Base-by-base conservation (phyloP, 2,329 filamentous ascomycete species). In the Lojkania enalia region DNA sequence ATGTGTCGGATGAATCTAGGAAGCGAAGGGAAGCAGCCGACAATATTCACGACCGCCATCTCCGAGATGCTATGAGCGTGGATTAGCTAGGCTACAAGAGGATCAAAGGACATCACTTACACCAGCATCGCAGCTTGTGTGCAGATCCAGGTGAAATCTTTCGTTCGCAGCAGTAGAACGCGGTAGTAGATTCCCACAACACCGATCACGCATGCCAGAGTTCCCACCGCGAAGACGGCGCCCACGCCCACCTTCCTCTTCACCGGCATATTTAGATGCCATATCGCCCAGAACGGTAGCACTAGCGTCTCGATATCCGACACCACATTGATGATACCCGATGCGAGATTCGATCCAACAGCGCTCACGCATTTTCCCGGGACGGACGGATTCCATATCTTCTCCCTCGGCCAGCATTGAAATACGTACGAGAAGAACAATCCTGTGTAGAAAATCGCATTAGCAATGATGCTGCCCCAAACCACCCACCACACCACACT, bases 191-290 rank as follows among this genome's bases (percentile, higher is more conserved):
- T 15, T 14, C 55, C 46, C 9, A 51, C 15, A 3, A 52, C 44
- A 37, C 51, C 46, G 3, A 46, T 20, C 14, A 44, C 39, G 32
- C 49, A 49, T 6, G 49, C 49, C 20, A 55, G 32, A 4, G 14
- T 11, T 4, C 52, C 49, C 1, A 40, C 44, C 2, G 35, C 49
- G 18, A 58, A 58, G 13, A 58, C 39, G 1, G 51, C 49, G 11
- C 54, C 57, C 14, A 69, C 59, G 13, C 56, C 63, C 13, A 68
- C n/a, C 35, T 69, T 71, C 33, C 60, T 54, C 20, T 47, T 47
- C 6, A 38, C 20, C 4, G 63, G 57, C 50, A 69, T 63, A 14
- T 61, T 59, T 3, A 70, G 48, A 4, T 60, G 53, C 52, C 52
- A 61, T 32, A 70, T 63, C 2, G 21, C 35, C 5, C 29, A 18